Evolutionary conservation across 306 rosid genomes (phyloP).

Genomic region (Vicia sativa): DNA sequence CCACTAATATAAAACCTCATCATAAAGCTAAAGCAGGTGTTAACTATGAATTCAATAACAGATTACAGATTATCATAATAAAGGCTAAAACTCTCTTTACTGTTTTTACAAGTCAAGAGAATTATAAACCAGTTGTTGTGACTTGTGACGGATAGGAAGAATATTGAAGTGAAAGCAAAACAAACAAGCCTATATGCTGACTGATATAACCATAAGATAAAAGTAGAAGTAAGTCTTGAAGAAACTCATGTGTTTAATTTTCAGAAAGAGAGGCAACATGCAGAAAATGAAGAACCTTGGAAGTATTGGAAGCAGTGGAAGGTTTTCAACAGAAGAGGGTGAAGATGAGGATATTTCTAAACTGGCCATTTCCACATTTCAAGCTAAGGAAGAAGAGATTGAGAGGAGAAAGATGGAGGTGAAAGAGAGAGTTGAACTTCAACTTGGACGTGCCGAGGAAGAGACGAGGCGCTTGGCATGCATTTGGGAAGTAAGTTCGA

Average conservation of each 20-base stretch:
- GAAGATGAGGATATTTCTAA: constrained; percentile 67
- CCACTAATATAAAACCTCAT: constrained; percentile 27
- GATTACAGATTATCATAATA: constrained; percentile 21
- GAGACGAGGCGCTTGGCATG: constrained; percentile 79
- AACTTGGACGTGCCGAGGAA: constrained; percentile 84
- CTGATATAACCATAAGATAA: constrained; percentile 36
- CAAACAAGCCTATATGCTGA: constrained; percentile 32
- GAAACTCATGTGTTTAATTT: constrained; percentile 39
- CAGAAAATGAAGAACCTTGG: constrained; percentile 67
- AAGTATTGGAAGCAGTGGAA: constrained; percentile 61
- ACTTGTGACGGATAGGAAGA: constrained; percentile 44
- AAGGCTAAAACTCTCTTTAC: constrained; percentile 36
- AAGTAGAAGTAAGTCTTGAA: constrained; percentile 20
- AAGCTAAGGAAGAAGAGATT: constrained; percentile 87
- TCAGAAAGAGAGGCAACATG: constrained; percentile 41
- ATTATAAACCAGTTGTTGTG: constrained; percentile 38
- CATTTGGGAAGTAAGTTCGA: constrained; percentile 85
- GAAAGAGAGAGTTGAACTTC: constrained; percentile 79
- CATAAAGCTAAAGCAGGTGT: constrained; percentile 24
- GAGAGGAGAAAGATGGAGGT: constrained; percentile 89
- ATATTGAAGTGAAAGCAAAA: constrained; percentile 64
- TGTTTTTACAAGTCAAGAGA: constrained; percentile 51
- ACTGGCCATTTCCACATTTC: constrained; percentile 61
- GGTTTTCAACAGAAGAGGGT: constrained; percentile 55
- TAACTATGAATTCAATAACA: constrained; percentile 33